These are phyloP conservation scores for Aspergillus conjunctus DNA, from an alignment of 495 filamentous ascomycete genomes.

Conservation along the genomic window DNA sequence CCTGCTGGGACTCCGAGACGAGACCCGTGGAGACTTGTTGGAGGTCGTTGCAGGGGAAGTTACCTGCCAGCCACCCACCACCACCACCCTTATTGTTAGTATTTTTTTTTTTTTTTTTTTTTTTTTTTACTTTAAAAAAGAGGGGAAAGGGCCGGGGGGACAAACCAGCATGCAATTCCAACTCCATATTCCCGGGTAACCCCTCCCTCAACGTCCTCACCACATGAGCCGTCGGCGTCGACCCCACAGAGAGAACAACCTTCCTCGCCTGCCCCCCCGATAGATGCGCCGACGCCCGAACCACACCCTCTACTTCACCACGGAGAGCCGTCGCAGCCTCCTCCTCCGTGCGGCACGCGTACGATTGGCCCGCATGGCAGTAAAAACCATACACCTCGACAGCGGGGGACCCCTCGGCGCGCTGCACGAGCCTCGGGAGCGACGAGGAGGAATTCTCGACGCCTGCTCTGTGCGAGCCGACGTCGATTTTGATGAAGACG, in stretches of 20 bases:
- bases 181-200: constrained; percentile 25
- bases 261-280: constrained; percentile 7
- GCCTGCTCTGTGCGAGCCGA: constrained; percentile 31
- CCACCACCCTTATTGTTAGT: background rate
- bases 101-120: too few relatives aligned
- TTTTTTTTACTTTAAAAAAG: background rate
- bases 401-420: constrained; percentile 24
- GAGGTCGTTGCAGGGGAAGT: constrained; percentile 30
- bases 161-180: constrained; percentile 39
- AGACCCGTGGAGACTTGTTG: constrained; percentile 31
- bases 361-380: constrained; percentile 31
- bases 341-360: constrained; percentile 19
- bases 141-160: background rate
- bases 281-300: constrained; percentile 11
- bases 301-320: constrained; percentile 17
- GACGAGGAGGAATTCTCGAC: constrained; percentile 19
- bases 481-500: constrained; percentile 37
- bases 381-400: constrained; percentile 31
- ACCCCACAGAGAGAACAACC: constrained; percentile 37
- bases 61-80: too few relatives aligned
- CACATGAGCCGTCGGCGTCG: constrained; percentile 41
- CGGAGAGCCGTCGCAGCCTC: constrained; percentile 18
- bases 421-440: constrained; percentile 20
- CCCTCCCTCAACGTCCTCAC: constrained; percentile 26
- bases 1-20: constrained; percentile 15